Percentiles rank a stretch among this genome's conserved stretches.
Evolutionary conservation across 2,329 filamentous ascomycete genomes (phyloP).

Genomic region (Didymella glomerata): DNA sequence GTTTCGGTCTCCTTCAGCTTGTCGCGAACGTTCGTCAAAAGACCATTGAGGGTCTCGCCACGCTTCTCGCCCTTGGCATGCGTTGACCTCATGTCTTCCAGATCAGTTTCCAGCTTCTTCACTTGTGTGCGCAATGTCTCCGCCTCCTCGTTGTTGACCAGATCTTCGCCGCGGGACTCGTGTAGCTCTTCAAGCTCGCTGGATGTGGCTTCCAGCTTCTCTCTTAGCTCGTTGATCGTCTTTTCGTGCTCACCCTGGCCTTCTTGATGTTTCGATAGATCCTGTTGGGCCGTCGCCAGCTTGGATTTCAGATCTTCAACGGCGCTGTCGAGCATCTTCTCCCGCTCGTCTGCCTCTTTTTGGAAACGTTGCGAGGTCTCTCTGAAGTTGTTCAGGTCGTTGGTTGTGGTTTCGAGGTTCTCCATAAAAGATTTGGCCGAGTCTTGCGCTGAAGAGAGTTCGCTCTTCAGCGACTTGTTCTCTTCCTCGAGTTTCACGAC

Average conservation of each 20-base stretch:
- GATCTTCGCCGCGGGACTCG: constrained; percentile 41
- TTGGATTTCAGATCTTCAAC: constrained; percentile 42
- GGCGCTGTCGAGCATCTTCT: constrained; percentile 40
- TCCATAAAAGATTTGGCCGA: constrained; percentile 60
- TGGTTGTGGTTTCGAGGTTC: constrained; percentile 72
- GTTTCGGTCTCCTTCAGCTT: constrained; percentile 64
- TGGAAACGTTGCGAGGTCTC: constrained; percentile 60
- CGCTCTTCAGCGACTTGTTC: constrained; percentile 72
- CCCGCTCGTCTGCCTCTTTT: constrained; percentile 42
- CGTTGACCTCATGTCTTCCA: constrained; percentile 41
- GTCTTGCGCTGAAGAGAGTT: constrained; percentile 76
- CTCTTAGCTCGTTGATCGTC: constrained; percentile 48
- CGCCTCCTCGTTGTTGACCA: constrained; percentile 41
- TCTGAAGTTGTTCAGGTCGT: constrained; percentile 66
- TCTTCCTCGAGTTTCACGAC: constrained; percentile 75
- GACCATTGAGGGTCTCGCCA: constrained; percentile 61
- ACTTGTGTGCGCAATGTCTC: constrained; percentile 42
- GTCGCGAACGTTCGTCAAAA: constrained; percentile 63
- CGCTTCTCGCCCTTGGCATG: constrained; percentile 60
- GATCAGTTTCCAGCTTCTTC: constrained; percentile 42
- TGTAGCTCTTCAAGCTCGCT: constrained; percentile 60
- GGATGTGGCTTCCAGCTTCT: constrained; percentile 50
- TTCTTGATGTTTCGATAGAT: constrained; percentile 57
- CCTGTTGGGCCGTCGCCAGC: constrained; percentile 52
- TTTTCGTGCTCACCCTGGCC: constrained; percentile 54